These are phyloP conservation scores for Epichloe hybrida DNA, from an alignment of 2,329 filamentous ascomycete genomes.

Conservation along the genomic window DNA sequence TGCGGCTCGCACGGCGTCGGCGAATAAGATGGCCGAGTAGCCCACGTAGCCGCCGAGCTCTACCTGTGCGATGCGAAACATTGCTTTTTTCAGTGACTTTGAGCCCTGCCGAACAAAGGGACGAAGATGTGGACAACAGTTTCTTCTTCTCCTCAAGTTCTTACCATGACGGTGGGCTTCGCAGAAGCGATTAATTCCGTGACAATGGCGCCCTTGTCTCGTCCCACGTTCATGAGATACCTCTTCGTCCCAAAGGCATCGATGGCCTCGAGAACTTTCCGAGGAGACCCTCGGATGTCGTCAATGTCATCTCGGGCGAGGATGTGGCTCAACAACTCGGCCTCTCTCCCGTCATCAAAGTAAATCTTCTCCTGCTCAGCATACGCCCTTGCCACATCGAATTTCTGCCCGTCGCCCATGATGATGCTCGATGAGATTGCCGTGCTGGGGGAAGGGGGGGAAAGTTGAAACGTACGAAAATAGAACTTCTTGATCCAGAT, in stretches of 20 bases:
- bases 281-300: conserved; percentile 48
- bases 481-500: no score
- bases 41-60: conserved; percentile 73
- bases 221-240: conserved; percentile 70
- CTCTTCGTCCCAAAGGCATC: conserved; percentile 41
- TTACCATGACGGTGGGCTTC: conserved; percentile 51
- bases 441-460: no score
- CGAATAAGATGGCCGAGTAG: conserved; percentile 69
- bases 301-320: conserved; percentile 48
- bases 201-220: conserved; percentile 60
- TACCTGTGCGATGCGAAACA: conserved; percentile 20
- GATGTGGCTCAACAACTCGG: conserved; percentile 58
- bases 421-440: neutral
- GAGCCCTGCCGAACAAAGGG: neutral
- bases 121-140: neutral
- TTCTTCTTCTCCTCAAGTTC: neutral
- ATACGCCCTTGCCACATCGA: conserved; percentile 27
- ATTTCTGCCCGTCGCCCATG: conserved; percentile 9
- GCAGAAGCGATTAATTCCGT: conserved; percentile 51
- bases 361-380: conserved; percentile 27
- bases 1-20: conserved; percentile 45
- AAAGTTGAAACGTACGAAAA: no score
- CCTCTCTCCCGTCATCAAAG: conserved; percentile 61
- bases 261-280: conserved; percentile 52
- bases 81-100: neutral